Evolutionary conservation across 2,329 filamentous ascomycete genomes (phyloP).

Genomic region (Colletotrichum sp.): DNA sequence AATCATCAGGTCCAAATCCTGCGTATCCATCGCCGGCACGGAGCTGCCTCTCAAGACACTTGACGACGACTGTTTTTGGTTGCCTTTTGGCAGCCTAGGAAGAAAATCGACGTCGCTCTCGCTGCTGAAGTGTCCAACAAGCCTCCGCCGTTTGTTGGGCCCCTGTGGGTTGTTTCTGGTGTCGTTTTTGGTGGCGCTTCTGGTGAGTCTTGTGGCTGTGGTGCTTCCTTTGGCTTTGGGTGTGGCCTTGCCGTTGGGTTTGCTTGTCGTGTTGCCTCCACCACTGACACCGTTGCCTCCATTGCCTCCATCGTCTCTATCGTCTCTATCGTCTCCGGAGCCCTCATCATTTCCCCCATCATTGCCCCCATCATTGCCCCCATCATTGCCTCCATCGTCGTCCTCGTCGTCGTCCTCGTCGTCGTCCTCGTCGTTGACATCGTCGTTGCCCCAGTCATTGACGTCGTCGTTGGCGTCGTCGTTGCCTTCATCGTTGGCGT

Average conservation of each 20-base stretch:
- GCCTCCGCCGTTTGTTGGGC: background rate
- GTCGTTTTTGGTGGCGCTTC: background rate
- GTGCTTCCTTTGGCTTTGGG: background rate
- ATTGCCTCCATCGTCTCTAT: background rate
- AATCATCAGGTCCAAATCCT: background rate
- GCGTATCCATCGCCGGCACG: background rate
- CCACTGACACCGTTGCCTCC: background rate
- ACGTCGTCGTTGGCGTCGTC: background rate
- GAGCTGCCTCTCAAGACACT: background rate
- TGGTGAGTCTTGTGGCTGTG: background rate
- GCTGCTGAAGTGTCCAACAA: background rate
- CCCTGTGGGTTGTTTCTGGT: background rate
- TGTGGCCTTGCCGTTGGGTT: background rate
- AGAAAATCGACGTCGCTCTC: background rate
- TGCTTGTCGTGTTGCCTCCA: background rate
- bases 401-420: too few relatives aligned
- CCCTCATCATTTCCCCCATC: too few relatives aligned
- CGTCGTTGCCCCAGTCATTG: too few relatives aligned
- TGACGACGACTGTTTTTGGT: background rate
- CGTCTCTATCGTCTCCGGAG: too few relatives aligned
- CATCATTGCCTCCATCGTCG: too few relatives aligned
- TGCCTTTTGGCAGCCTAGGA: background rate
- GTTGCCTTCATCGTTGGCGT: background rate
- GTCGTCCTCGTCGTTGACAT: too few relatives aligned
- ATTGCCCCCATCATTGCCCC: too few relatives aligned